Evolutionary conservation across 148 eudicot species (phyloP).

Genomic region (Talinum fruticosum): DNA sequence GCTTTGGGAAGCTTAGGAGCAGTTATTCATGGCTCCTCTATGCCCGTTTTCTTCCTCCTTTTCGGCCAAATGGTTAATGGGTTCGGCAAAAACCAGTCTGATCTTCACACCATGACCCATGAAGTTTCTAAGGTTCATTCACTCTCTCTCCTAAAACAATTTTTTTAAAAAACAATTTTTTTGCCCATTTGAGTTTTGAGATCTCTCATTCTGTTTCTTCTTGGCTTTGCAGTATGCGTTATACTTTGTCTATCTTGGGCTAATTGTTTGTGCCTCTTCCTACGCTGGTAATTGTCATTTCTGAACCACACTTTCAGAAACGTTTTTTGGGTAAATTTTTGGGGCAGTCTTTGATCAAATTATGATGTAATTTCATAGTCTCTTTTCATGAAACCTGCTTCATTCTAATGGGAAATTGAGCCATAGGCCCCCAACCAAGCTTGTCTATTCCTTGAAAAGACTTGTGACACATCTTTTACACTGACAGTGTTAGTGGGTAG

Average conservation of each 20-base stretch:
- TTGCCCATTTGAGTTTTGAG: conserved; percentile 19
- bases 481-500: too few species aligned
- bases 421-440: too few species aligned
- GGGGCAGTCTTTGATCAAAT: background rate
- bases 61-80: conserved; percentile 98
- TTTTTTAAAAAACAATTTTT: too few species aligned
- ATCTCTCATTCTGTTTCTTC: background rate
- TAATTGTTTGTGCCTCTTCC: conserved; percentile 85
- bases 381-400: too few species aligned
- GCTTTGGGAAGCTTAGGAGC: conserved; percentile 70
- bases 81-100: conserved; percentile 81
- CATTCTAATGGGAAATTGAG: too few species aligned
- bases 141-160: background rate
- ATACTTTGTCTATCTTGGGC: conserved; percentile 92
- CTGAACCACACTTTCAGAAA: background rate
- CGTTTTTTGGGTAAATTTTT: too few species aligned
- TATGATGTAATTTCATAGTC: too few species aligned
- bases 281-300: conserved; percentile 66
- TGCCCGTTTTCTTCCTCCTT: conserved; percentile 91
- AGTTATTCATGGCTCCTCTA: conserved; percentile 86
- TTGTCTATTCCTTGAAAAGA: too few species aligned
- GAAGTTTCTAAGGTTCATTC: conserved; percentile 84
- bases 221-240: conserved; percentile 71
- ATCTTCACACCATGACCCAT: conserved; percentile 73
- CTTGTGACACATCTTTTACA: too few species aligned